A percentile compares a stretch with the other conserved stretches of the same genome.
phyloP scores from a whole-genome alignment of 441 rosid genomes.

The Corymbia citriodora region DNA sequence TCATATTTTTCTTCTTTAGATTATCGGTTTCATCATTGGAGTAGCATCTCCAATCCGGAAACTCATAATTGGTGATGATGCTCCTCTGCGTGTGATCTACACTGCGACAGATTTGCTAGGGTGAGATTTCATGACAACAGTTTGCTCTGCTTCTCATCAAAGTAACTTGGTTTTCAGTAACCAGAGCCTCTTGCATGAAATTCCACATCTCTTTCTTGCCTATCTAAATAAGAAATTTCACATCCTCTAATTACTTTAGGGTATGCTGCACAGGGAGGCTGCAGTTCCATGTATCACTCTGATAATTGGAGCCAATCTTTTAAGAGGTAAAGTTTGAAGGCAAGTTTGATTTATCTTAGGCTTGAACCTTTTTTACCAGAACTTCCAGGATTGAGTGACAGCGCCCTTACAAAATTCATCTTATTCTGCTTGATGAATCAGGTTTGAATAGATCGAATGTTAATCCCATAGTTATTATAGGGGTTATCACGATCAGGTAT shows the following conservation, averaged over 20 bases:
- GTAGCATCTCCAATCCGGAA: conserved; percentile 21
- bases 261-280: conserved; percentile 14
- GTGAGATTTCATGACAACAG: not conserved
- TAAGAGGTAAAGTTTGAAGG: conserved; percentile 15
- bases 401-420: not conserved
- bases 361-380: not conserved
- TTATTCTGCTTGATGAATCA: not conserved
- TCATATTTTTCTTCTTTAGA: conserved; percentile 4
- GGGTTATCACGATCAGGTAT: conserved; percentile 14
- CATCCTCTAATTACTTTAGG: not conserved
- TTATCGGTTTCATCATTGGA: conserved; percentile 17
- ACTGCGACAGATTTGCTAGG: conserved; percentile 16
- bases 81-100: conserved; percentile 24
- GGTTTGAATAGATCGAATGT: conserved; percentile 21
- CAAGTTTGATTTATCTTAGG: not conserved
- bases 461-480: not conserved
- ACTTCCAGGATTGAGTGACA: not conserved
- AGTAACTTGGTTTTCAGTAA: not conserved
- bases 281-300: conserved; percentile 26
- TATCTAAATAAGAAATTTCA: not conserved
- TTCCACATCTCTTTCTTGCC: not conserved
- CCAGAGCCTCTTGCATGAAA: not conserved
- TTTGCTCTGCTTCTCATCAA: not conserved
- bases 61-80: conserved; percentile 13
- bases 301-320: conserved; percentile 33